Conservation (phyloP, 1,284 basidiomycete species). For the Cryptococcus hybrid region DNA sequence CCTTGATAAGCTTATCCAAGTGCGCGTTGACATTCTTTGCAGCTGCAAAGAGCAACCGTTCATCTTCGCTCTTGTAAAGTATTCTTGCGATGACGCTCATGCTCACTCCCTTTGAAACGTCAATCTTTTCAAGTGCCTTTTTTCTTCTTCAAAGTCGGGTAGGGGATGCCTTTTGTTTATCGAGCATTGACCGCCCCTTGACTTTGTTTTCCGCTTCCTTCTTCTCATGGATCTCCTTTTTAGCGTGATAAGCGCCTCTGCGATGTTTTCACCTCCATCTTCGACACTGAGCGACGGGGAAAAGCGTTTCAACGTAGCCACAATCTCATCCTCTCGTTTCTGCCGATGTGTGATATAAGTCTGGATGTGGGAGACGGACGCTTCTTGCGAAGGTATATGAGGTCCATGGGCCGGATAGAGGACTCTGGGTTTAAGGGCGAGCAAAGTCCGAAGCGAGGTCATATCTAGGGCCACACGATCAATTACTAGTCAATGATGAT, state of each 20-base stretch:
- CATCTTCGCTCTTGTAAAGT: slow-evolving; percentile 37
- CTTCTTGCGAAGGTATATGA: slow-evolving; percentile 55
- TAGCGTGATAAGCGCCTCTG: slow-evolving; percentile 2
- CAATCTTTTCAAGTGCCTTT: slow-evolving; percentile 1
- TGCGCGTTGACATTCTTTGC: slow-evolving; percentile 26
- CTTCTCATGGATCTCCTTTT: slow-evolving; percentile 10
- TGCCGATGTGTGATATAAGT: slow-evolving; percentile 79
- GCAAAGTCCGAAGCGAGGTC: slow-evolving; percentile 39
- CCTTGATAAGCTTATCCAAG: slow-evolving; percentile 53
- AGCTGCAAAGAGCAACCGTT: slow-evolving; percentile 33
- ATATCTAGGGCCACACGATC: slow-evolving; percentile 22
- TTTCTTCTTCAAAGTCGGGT: slow-evolving; percentile 15
- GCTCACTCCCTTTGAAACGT: slow-evolving; percentile 5
- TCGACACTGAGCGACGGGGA: neutral
- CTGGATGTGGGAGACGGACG: slow-evolving; percentile 53
- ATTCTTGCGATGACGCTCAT: slow-evolving; percentile 29
- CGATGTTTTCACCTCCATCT: neutral
- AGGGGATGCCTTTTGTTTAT: slow-evolving; percentile 2
- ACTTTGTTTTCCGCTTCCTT: slow-evolving; percentile 15
- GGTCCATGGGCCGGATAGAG: slow-evolving; percentile 90
- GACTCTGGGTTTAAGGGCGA: slow-evolving; percentile 37
- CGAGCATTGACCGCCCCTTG: neutral
- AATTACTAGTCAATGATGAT: neutral
- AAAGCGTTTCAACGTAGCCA: slow-evolving; percentile 19
- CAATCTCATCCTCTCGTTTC: slow-evolving; percentile 76